Conservation (phyloP, 345 rosid genomes). For the Brassica juncea region DNA sequence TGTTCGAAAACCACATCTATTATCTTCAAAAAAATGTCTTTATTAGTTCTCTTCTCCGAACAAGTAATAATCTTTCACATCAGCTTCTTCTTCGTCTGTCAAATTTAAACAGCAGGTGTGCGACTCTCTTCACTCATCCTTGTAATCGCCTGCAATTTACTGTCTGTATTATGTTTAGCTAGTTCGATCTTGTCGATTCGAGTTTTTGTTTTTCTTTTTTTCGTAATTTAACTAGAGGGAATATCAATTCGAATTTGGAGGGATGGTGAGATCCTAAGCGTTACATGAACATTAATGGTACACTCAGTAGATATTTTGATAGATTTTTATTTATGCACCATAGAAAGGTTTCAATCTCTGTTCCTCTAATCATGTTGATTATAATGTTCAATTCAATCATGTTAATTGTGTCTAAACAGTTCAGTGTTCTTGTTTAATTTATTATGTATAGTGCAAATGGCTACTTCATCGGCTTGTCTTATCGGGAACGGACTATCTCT, state of each 20-base stretch:
- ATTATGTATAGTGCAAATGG: slow-evolving; percentile 49
- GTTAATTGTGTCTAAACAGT: background rate
- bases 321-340: background rate
- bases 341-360: background rate
- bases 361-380: background rate
- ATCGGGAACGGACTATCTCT: slow-evolving; percentile 54
- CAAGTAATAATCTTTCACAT: background rate
- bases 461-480: slow-evolving; percentile 67
- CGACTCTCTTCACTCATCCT: slow-evolving; percentile 12
- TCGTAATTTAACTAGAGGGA: background rate
- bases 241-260: background rate
- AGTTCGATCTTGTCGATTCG: background rate
- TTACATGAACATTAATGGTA: background rate
- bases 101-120: slow-evolving; percentile 14
- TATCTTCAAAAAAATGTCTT: slow-evolving; percentile 22
- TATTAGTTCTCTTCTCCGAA: background rate
- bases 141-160: background rate
- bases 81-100: slow-evolving; percentile 10
- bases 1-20: slow-evolving; percentile 55
- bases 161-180: slow-evolving; percentile 8
- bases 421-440: background rate
- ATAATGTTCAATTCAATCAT: background rate
- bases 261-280: background rate
- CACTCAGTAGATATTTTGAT: background rate
- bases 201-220: background rate